Evolutionary conservation across 192 early-diverging fungal species (phyloP), one percentile per base, ranked within the genome.

Genomic region (Coemansia sp.): DNA sequence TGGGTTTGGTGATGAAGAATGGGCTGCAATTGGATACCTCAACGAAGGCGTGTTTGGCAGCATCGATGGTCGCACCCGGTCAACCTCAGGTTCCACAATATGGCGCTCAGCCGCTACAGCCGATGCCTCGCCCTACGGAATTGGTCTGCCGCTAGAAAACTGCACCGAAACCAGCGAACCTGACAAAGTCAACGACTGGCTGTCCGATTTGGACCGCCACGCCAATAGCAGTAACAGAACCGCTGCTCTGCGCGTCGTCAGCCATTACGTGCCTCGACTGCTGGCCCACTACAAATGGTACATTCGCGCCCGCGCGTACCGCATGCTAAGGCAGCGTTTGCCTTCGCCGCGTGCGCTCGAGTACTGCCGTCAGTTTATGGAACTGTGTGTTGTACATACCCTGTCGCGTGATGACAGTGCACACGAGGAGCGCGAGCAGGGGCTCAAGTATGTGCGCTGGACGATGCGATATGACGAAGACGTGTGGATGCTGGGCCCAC

Each of bases 341-440:
- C 34, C 60, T 6, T 61, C 57, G 21, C 78, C 74, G 5, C 34
- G 47, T 1, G 20, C 61, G 22, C 70, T 81, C 19, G 56, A 31
- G 51, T 73, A 75, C 60, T 75, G 69, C 56, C 46, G 57, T 11
- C 65, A 57, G 62, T 83, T 70, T 46, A 36, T 83, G 51, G 75
- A 83, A 60, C 62, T 83, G 15, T 70, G 71, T 42, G 57, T 79
- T 6, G 69, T 73, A 38, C 69, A 69, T 53, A 60, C 82, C 46
- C 58, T 83, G 36, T 49, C 68, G 3, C 50, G 66, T 8, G 73
- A 75, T n/a, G 74, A 74, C 49, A 46, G 44, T 2, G 67, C 63
- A 6, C 82, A 83, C 3, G 70, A 60, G 50, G 82, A 83, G 69
- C 60, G 82, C 31, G 82, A 83, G 64, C 82, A 83, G 65, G 76